A percentile compares a stretch with the other conserved stretches of the same genome.
phyloP scores from a whole-genome alignment of 129 eudicot species.

The Pulicaria dysenterica region DNA sequence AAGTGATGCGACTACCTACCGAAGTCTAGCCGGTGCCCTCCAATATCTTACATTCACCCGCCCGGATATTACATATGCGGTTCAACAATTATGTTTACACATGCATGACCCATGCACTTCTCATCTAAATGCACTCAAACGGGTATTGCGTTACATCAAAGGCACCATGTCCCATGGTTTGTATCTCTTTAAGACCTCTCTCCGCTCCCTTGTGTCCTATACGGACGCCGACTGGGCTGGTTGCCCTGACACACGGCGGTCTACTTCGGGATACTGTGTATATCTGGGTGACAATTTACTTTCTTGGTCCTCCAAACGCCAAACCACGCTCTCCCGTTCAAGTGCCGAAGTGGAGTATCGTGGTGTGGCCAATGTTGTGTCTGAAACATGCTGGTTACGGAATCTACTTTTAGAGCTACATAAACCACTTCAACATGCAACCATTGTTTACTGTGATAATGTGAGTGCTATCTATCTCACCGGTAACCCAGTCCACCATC shows the following conservation, averaged over 20 bases:
- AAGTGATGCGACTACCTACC: not conserved
- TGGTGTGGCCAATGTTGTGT: not conserved
- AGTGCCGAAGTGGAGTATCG: not conserved
- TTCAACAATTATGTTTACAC: not conserved
- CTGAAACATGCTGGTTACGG: not conserved
- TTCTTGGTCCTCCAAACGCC: not conserved
- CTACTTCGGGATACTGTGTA: not conserved
- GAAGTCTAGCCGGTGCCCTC: not conserved
- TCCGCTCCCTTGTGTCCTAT: no score
- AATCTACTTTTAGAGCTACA: not conserved
- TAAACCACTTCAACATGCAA: not conserved
- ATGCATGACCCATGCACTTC: not conserved
- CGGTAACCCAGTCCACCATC: no score
- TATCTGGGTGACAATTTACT: no score
- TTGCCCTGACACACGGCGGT: no score
- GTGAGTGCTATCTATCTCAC: no score
- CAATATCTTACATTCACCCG: not conserved
- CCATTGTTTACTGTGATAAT: not conserved
- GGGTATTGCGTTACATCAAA: no score
- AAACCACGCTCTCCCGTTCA: not conserved
- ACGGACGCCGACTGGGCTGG: no score
- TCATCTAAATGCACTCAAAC: no score
- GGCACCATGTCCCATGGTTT: no score
- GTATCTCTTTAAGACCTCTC: no score
- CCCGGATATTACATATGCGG: no score